Percentiles rank a stretch among this genome's conserved stretches.
Conservation (phyloP, 2,329 filamentous ascomycete species). For the Venturia nashicola region DNA sequence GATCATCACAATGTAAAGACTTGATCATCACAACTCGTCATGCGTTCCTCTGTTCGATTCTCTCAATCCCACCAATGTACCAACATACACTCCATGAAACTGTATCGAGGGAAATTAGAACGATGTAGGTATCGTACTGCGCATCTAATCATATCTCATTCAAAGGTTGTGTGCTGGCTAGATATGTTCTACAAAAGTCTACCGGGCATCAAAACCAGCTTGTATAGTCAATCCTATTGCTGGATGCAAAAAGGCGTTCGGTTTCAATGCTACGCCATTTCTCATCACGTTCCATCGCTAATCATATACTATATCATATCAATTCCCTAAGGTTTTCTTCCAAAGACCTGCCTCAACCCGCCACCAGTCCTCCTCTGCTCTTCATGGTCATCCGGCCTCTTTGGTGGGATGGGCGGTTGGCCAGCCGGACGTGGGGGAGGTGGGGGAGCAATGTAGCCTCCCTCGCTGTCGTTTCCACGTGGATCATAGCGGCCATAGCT, state of each 20-base stretch:
- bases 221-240: too few relatives aligned
- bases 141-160: too few relatives aligned
- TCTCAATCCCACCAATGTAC: too few relatives aligned
- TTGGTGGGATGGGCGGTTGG: background rate
- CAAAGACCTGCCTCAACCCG: background rate
- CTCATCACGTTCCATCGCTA: background rate
- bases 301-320: background rate
- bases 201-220: too few relatives aligned
- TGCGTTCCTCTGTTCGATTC: too few relatives aligned
- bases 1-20: too few relatives aligned
- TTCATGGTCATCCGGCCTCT: background rate
- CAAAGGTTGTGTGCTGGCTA: too few relatives aligned
- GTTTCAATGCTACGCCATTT: background rate
- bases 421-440: background rate
- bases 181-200: too few relatives aligned
- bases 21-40: too few relatives aligned
- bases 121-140: too few relatives aligned
- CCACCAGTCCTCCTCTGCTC: background rate
- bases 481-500: constrained; percentile 3
- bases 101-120: too few relatives aligned
- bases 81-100: too few relatives aligned
- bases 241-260: background rate
- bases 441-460: background rate
- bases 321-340: background rate
- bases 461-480: background rate